Conservation (phyloP, 2,329 filamentous ascomycete species). For the Cladosporium sp. region DNA sequence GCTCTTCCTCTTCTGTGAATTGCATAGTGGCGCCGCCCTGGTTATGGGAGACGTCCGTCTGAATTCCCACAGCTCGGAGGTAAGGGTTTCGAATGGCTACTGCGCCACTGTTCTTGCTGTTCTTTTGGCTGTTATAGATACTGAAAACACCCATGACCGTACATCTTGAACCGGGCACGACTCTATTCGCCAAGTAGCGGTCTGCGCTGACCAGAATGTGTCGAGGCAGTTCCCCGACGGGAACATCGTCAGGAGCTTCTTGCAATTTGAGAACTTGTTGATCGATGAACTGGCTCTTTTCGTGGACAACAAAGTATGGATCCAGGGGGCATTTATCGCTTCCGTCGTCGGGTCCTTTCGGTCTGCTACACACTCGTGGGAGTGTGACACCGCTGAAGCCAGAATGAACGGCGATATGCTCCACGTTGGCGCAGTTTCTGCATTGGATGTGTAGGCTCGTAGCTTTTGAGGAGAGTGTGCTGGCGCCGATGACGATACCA, state of each 20-base stretch:
- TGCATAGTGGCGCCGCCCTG: constrained; percentile 63
- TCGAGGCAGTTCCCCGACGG: constrained; percentile 88
- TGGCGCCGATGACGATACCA: constrained; percentile 95
- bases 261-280: constrained; percentile 98
- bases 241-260: constrained; percentile 94
- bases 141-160: constrained; percentile 97
- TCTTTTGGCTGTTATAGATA: constrained; percentile 86
- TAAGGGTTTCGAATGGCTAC: constrained; percentile 96
- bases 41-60: constrained; percentile 83
- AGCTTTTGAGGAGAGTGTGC: constrained; percentile 93
- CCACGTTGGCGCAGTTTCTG: constrained; percentile 72
- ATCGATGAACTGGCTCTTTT: constrained; percentile 91
- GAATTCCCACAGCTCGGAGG: constrained; percentile 85
- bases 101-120: constrained; percentile 73
- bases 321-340: constrained; percentile 86
- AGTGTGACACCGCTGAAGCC: constrained; percentile 86
- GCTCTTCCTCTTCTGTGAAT: constrained; percentile 93
- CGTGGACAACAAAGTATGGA: constrained; percentile 92
- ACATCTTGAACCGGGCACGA: constrained; percentile 91
- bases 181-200: constrained; percentile 88
- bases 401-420: constrained; percentile 68
- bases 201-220: constrained; percentile 97
- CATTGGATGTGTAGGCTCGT: constrained; percentile 83
- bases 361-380: constrained; percentile 70
- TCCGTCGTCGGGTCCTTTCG: constrained; percentile 43